A percentile compares a stretch with the other conserved stretches of the same genome.
Evolutionary conservation across 495 filamentous ascomycete genomes (phyloP).

Genomic region (Aspergillus biplanus): DNA sequence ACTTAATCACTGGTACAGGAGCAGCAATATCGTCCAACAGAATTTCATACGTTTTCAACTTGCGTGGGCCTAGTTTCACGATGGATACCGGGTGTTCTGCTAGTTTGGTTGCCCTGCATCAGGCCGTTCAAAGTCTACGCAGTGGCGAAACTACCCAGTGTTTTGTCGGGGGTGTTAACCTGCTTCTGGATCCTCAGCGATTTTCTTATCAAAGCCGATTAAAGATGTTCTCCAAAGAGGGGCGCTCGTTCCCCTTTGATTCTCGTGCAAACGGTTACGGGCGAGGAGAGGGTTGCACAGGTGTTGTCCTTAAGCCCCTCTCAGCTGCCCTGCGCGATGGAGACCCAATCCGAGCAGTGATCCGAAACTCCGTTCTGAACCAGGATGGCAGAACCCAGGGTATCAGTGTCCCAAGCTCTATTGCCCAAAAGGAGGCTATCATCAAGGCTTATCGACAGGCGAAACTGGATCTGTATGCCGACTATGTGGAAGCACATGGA

Average conservation of each 20-base stretch:
- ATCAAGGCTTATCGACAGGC: conserved; percentile 16
- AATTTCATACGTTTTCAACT: conserved; percentile 47
- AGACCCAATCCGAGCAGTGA: conserved; percentile 63
- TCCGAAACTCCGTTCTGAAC: conserved; percentile 39
- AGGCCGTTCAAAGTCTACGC: conserved; percentile 49
- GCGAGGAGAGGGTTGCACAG: conserved; percentile 20
- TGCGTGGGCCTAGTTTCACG: conserved; percentile 47
- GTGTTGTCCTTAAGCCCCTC: conserved; percentile 19
- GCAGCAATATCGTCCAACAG: conserved; percentile 48
- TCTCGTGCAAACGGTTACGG: conserved; percentile 20
- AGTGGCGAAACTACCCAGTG: conserved; percentile 45
- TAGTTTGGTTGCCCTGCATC: conserved; percentile 53
- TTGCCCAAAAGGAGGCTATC: conserved; percentile 19
- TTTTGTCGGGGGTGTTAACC: conserved; percentile 40
- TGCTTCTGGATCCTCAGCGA: conserved; percentile 31
- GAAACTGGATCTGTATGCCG: conserved; percentile 16
- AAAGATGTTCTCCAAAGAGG: conserved; percentile 22
- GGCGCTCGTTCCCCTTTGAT: conserved; percentile 19
- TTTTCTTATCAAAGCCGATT: conserved; percentile 17
- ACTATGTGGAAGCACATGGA: conserved; percentile 22
- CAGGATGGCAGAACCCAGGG: conserved; percentile 20
- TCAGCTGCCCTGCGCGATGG: conserved; percentile 38
- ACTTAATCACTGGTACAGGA: conserved; percentile 37
- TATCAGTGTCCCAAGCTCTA: conserved; percentile 17
- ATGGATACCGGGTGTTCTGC: conserved; percentile 59